Evolutionary conservation across 176 grass and related monocot species (phyloP).

Genomic region (Triticum aestivum): DNA sequence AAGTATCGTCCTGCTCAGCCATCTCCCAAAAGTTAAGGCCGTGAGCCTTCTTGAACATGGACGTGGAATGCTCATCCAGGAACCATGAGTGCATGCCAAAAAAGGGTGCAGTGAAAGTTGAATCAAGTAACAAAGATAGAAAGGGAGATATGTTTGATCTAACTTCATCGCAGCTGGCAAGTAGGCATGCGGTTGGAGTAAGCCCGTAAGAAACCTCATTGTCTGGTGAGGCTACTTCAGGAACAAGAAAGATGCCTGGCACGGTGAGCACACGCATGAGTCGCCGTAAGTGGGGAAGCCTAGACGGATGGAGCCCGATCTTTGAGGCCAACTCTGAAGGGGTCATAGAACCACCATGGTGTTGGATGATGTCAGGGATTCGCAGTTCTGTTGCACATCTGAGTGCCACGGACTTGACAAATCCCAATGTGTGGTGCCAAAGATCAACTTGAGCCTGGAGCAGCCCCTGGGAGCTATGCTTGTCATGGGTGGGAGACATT

Average conservation of each 20-base stretch:
- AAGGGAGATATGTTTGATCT: background rate
- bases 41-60: constrained; percentile 5
- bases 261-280: constrained; percentile 43
- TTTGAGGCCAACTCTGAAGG: constrained; percentile 21
- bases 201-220: constrained; percentile 29
- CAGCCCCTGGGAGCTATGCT: constrained; percentile 19
- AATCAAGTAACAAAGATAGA: constrained; percentile 18
- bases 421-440: constrained; percentile 42
- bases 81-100: constrained; percentile 35
- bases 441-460: constrained; percentile 36
- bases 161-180: constrained; percentile 5
- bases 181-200: constrained; percentile 29
- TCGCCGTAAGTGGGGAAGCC: constrained; percentile 21
- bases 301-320: constrained; percentile 15
- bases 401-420: constrained; percentile 41
- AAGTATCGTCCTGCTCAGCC: constrained; percentile 9
- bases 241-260: constrained; percentile 10
- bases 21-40: constrained; percentile 24
- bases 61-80: constrained; percentile 6
- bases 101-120: constrained; percentile 11
- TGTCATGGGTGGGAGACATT: background rate
- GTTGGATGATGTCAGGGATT: constrained; percentile 44
- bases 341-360: constrained; percentile 27
- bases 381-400: constrained; percentile 51
- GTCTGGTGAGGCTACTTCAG: background rate